Evolutionary conservation across 495 filamentous ascomycete genomes (phyloP), one percentile per base, ranked within the genome.

Genomic region (Cladorrhinum samala): DNA sequence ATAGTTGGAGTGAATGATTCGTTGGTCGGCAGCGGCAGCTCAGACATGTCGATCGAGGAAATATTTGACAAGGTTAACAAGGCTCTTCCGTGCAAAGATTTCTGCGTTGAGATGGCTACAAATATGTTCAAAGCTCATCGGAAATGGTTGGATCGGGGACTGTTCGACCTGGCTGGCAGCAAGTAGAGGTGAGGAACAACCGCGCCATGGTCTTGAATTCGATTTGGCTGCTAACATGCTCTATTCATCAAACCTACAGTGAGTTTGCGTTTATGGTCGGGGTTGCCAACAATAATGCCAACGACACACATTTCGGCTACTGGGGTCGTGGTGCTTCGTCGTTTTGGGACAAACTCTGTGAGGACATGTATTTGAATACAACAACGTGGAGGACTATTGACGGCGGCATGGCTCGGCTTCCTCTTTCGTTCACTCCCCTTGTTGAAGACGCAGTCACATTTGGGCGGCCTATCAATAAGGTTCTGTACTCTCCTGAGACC

Each of bases 101-200:
- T 64, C 8, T 67, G 79, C 39, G 65, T 68, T 2, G 66, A 70
- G 4, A 63, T 81, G 33, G 79, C 79, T 0, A 68, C 64, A 2
- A 87, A 88, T 63, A 75, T 84, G 66, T 87, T 78, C 63, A 72
- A 74, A 23, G 83, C 83, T 0, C 83, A 88, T 62, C 83, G 80
- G 49, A 63, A 79, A 23, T 75, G 63, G 52, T 9, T 33, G 54
- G 58, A 50, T 3, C 63, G 62, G 20, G 70, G 71, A n/a, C 59
- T 71, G 0, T 57, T 58, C 16, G 69, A 68, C 3, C 63, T 73
- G 2, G 59, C 59, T 2, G 69, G 69, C 11, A 68, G 72, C 46
- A 61, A 77, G 56, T 85, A 75, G 74, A 47, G 39, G 39, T 17
- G n/a, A 18, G 17, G 4, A 41, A 5, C 11, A n/a, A 41, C 8